Evolutionary conservation across 2,329 filamentous ascomycete genomes (phyloP), one percentile per base, ranked within the genome.

Genomic region (Lasiodiplodia citricola): DNA sequence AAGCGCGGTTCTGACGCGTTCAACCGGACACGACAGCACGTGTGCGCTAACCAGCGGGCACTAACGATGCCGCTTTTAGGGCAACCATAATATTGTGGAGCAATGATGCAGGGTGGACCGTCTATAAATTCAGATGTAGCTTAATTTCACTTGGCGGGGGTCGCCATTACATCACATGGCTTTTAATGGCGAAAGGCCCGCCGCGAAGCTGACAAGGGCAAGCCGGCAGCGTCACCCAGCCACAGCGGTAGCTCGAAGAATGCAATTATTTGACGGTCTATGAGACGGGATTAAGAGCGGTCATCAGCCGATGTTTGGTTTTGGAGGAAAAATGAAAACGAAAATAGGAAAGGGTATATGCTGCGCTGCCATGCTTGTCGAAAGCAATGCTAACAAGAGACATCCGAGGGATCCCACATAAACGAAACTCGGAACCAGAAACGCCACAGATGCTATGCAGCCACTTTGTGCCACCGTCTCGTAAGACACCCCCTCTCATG

Each of bases 381-480:
- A 57, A 57, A 67, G 64, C 55, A 67, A 67, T 67, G 55, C 55
- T 51, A 67, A 57, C 37, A 37, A 63, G 41, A 47, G 57, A 60
- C 57, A 47, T 28, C 31, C 23, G 57, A 47, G 57, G 38, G 25
- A 47, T 51, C 52, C 47, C 23, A 31, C 35, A 56, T 51, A 51
- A 57, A 57, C 51, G 64, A 67, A 50, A 58, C 64, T 56, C 54
- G 64, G 58, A 58, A 54, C 64, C 21, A 28, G 16, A 35, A 67
- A 67, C 64, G 64, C 64, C 64, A 67, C 64, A 55, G 38, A 67
- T 57, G 54, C 54, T 57, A 67, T 67, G 64, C 64, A 67, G 64
- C 64, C 37, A 41, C 54, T 31, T 44, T 67, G 64, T 67, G 54
- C 64, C 54, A 67, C 64, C 57, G 23, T 60, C 25, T 23, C 50